A percentile compares a stretch with the other conserved stretches of the same genome.
These are phyloP conservation scores for Coniochaeta hoffmannii DNA, from an alignment of 2,329 filamentous ascomycete genomes.

Conservation along the genomic window DNA sequence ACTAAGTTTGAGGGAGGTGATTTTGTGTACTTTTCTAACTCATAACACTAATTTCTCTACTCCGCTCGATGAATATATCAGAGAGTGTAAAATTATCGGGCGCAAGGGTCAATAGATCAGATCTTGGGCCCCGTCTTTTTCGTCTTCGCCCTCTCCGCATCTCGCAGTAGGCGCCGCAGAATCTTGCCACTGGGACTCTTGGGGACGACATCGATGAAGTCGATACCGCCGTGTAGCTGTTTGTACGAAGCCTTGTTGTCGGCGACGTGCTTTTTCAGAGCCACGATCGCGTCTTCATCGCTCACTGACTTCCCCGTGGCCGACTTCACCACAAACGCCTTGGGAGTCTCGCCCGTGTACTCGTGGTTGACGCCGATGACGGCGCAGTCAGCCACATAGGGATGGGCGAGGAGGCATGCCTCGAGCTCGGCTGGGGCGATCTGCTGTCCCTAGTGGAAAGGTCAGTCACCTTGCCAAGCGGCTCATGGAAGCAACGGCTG, in stretches of 20 bases:
- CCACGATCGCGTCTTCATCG: constrained; percentile 31
- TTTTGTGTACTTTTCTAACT: neutral
- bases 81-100: neutral
- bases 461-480: neutral
- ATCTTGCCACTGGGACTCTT: constrained; percentile 62
- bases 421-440: constrained; percentile 74
- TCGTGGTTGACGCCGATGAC: constrained; percentile 62
- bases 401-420: constrained; percentile 63
- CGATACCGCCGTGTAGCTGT: constrained; percentile 44
- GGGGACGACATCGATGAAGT: constrained; percentile 51
- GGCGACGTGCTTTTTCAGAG: constrained; percentile 45
- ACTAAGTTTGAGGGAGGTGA: neutral
- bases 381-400: constrained; percentile 62
- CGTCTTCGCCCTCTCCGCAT: constrained; percentile 53
- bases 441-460: constrained; percentile 50
- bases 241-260: constrained; percentile 53
- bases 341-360: constrained; percentile 51
- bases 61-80: neutral
- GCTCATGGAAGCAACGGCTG: neutral
- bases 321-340: constrained; percentile 52
- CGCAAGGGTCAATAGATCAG: constrained; percentile 27
- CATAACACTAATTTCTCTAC: neutral
- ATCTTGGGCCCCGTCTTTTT: constrained; percentile 44
- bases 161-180: constrained; percentile 52
- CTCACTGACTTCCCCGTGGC: constrained; percentile 35